Percentiles rank a stretch among this genome's conserved stretches.
Conservation (phyloP, 148 eudicot species). For the Chenopodium quinoa region DNA sequence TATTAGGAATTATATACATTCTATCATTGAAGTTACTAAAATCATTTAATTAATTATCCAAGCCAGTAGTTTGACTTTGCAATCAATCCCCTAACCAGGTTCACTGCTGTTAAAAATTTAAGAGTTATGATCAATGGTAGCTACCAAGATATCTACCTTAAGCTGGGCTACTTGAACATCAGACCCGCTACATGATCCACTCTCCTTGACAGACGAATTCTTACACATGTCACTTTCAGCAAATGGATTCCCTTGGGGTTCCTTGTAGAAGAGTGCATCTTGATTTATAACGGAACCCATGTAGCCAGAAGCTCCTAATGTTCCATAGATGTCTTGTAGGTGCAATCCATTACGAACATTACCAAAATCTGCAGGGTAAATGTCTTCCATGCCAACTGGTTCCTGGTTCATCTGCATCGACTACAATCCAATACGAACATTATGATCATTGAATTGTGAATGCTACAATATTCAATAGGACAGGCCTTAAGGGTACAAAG, state of each 20-base stretch:
- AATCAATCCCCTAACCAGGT: background rate
- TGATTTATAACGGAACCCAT: conserved; percentile 38
- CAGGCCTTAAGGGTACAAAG: too few species aligned
- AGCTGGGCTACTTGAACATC: conserved; percentile 43
- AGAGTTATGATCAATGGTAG: background rate
- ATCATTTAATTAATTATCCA: background rate
- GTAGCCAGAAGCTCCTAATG: conserved; percentile 38
- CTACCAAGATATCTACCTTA: conserved; percentile 31
- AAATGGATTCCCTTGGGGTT: conserved; percentile 14
- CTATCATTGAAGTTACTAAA: background rate
- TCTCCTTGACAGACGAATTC: conserved; percentile 31
- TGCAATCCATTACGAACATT: conserved; percentile 31
- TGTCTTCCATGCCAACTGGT: conserved; percentile 26
- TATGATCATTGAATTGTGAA: conserved; percentile 15
- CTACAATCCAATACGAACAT: conserved; percentile 29
- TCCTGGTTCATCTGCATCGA: conserved; percentile 40
- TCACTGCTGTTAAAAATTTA: background rate
- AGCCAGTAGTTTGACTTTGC: background rate
- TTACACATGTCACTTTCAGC: conserved; percentile 24
- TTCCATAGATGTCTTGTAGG: conserved; percentile 38
- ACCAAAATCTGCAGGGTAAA: conserved; percentile 24
- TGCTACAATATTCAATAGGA: too few species aligned
- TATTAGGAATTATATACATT: background rate
- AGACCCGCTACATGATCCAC: conserved; percentile 55
- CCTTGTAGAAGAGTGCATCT: conserved; percentile 32